A percentile compares a stretch with the other conserved stretches of the same genome.
Conservation (phyloP, 768 basidiomycete genomes). For the Tylopilus intermedius region DNA sequence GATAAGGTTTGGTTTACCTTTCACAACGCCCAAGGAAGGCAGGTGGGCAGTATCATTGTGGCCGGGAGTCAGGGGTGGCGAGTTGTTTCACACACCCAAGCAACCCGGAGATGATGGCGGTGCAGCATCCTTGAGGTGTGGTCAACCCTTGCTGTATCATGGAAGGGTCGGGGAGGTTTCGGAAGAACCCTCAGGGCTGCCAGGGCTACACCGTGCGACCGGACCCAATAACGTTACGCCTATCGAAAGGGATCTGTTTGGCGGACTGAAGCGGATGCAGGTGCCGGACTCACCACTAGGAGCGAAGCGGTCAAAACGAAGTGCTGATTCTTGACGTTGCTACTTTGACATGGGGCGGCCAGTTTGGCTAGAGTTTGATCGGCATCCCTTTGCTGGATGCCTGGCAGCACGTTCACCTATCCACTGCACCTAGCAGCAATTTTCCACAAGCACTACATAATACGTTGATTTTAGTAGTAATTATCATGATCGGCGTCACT, state of each 20-base stretch:
- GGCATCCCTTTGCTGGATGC: neutral
- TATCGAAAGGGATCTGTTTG: slow-evolving; percentile 36
- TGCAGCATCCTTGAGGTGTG: slow-evolving; percentile 9
- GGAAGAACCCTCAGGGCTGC: slow-evolving; percentile 14
- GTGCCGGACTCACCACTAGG: slow-evolving; percentile 28
- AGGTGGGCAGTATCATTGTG: slow-evolving; percentile 33
- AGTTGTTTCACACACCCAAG: slow-evolving; percentile 53
- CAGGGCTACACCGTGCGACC: slow-evolving; percentile 11
- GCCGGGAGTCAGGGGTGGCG: slow-evolving; percentile 30
- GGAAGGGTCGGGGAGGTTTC: slow-evolving; percentile 18
- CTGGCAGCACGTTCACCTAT: neutral
- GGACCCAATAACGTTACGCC: slow-evolving; percentile 48
- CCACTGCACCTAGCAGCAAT: neutral
- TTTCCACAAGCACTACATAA: neutral
- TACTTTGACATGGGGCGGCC: neutral
- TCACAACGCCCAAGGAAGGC: slow-evolving; percentile 59
- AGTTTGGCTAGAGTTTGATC: neutral
- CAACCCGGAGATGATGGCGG: slow-evolving; percentile 25
- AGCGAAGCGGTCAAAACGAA: slow-evolving; percentile 23
- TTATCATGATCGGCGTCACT: neutral
- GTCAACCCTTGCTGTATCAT: slow-evolving; percentile 7
- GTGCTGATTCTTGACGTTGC: slow-evolving; percentile 11
- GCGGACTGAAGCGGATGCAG: slow-evolving; percentile 21
- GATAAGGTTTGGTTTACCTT: slow-evolving; percentile 54
- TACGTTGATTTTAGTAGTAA: neutral